A percentile compares a stretch with the other conserved stretches of the same genome.
phyloP scores from a whole-genome alignment of 1,139 yeast species.

The Pichia sp. region DNA sequence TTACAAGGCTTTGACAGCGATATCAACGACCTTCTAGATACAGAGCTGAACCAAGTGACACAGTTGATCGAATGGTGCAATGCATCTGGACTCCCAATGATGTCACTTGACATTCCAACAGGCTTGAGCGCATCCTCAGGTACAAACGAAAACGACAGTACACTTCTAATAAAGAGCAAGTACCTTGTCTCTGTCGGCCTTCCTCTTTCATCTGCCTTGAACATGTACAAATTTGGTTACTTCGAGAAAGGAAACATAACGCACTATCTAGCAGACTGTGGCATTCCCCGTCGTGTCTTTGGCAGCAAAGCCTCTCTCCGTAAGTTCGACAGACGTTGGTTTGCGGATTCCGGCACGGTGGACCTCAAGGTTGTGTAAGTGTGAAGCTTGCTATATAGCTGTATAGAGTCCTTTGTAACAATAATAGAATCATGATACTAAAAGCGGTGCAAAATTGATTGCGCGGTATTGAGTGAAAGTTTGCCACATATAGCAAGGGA shows the following conservation, averaged over 20 bases:
- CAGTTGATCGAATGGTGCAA: slow-evolving; percentile 69
- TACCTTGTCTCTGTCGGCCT: slow-evolving; percentile 71
- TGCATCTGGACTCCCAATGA: slow-evolving; percentile 43
- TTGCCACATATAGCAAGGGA: neutral
- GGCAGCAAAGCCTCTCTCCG: slow-evolving; percentile 38
- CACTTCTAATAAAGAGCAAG: slow-evolving; percentile 35
- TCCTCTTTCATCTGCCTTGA: slow-evolving; percentile 63
- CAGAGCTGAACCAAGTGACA: slow-evolving; percentile 43
- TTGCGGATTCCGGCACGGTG: slow-evolving; percentile 33
- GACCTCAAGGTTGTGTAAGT: slow-evolving; percentile 21
- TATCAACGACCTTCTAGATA: slow-evolving; percentile 43
- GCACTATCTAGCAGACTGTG: slow-evolving; percentile 70
- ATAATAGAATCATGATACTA: neutral
- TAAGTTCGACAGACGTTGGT: slow-evolving; percentile 43
- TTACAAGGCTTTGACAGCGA: slow-evolving; percentile 79
- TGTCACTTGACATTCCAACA: slow-evolving; percentile 78
- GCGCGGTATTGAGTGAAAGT: neutral
- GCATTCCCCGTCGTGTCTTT: slow-evolving; percentile 49
- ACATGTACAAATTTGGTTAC: slow-evolving; percentile 48
- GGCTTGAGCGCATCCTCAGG: slow-evolving; percentile 89
- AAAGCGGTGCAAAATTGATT: neutral
- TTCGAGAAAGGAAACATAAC: slow-evolving; percentile 40
- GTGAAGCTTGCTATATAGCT: too few species aligned
- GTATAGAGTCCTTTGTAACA: neutral
- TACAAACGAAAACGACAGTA: slow-evolving; percentile 32